These are phyloP conservation scores for Hymenoscyphus fructigenus DNA, from an alignment of 2,329 filamentous ascomycete species.

Conservation along the genomic window DNA sequence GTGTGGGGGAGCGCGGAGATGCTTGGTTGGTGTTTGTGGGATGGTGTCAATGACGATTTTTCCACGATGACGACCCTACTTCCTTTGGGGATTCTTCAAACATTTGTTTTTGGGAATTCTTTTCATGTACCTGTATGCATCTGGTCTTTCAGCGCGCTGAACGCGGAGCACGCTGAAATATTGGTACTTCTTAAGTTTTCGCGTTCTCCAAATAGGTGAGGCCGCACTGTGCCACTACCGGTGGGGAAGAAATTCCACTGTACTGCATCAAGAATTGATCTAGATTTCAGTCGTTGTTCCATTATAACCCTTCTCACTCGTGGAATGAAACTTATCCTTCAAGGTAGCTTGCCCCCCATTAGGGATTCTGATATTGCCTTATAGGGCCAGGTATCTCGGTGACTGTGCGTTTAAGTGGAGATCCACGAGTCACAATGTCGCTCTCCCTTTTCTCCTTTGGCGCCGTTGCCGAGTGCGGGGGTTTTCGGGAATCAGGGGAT, in stretches of 20 bases:
- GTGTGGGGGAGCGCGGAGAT: not conserved
- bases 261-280: not conserved
- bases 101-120: not conserved
- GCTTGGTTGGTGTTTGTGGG: not conserved
- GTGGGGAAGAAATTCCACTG: not conserved
- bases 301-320: not conserved
- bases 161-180: too few relatives aligned
- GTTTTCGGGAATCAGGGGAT: not conserved
- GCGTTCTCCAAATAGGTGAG: not conserved
- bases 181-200: not conserved
- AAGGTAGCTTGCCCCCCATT: not conserved
- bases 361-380: not conserved
- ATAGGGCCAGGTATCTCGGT: not conserved
- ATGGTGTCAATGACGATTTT: not conserved
- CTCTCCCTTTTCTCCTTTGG: not conserved
- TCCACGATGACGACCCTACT: too few relatives aligned
- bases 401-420: not conserved
- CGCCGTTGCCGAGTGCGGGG: conserved; percentile 2
- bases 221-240: not conserved
- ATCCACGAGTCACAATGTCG: not conserved
- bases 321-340: not conserved
- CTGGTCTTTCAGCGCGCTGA: too few relatives aligned
- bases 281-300: not conserved
- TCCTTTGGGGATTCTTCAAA: too few relatives aligned
- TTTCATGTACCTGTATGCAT: not conserved